Evolutionary conservation across 306 rosid species (phyloP), one percentile per base, ranked within the genome.

Genomic region (Vigna trinervia): DNA sequence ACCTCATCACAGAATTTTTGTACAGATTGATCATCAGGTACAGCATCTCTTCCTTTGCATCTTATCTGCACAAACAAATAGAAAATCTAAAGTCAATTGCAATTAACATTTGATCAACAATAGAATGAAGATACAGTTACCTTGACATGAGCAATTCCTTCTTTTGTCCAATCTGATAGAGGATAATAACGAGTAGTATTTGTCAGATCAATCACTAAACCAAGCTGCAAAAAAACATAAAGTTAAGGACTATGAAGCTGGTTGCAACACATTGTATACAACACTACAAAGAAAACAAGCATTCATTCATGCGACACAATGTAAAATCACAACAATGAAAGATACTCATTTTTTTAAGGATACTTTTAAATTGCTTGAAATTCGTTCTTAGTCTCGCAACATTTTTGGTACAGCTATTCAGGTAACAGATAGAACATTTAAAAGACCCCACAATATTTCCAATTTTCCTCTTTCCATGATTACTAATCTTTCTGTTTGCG

Each of bases 151-250:
- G 80, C 66, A 80, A 95, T 89, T 73, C 95, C 95, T 87, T 89
- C 98, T 80, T 82, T 84, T 82, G 85, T 95, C 90, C 96, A 89
- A 76, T 95, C 98, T 77, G 88, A 60, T 68, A 87, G 51, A 63
- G 85, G 84, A 86, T 95, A 95, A 84, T 92, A 95, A 78, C 97
- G 96, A 34, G 85, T 80, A 50, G 97, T 89, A 77, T 95, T 95
- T 45, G 98, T 87, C 90, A 95, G 70, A 86, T 95, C 98, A 82
- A 95, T 89, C 88, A 95, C 98, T 71, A 95, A 83, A 89, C 98
- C 98, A 71, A 95, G 90, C 98, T 95, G 98, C 82, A 87, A 86
- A 85, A 22, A 67, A 79, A 23, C 32, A 41, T 60, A 65, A 45
- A 74, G 82, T 75, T 48, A 65, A 65, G 80, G 73, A 74, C 61